Percentiles rank a stretch among this genome's conserved stretches.
phyloP scores from a whole-genome alignment of 345 rosid genomes.

The Eucalyptus polybractea region DNA sequence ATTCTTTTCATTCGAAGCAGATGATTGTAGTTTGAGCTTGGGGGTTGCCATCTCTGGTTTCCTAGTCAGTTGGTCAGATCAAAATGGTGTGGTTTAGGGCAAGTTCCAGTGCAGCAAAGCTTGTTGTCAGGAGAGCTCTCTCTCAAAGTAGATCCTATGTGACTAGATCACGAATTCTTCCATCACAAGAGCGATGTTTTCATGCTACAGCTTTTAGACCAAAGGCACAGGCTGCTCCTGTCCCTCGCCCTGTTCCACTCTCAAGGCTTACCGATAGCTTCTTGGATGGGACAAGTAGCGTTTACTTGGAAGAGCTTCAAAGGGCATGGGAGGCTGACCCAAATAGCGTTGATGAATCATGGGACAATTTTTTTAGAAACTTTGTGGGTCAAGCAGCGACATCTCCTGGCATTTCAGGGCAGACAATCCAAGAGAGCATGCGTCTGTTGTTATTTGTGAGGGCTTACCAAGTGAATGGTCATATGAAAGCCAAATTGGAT shows the following conservation, averaged over 20 bases:
- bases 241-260: conserved; percentile 7
- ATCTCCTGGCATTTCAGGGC: conserved; percentile 6
- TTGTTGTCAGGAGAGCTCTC: background rate
- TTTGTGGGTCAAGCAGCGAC: conserved; percentile 10
- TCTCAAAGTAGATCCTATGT: conserved; percentile 1
- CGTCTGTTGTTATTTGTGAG: conserved; percentile 2
- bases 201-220: background rate
- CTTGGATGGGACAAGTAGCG: conserved; percentile 10
- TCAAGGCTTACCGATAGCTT: conserved; percentile 5
- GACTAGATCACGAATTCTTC: background rate
- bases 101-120: conserved; percentile 1
- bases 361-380: conserved; percentile 10
- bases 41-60: background rate
- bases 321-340: conserved; percentile 15
- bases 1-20: background rate
- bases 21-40: background rate
- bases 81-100: conserved; percentile 4
- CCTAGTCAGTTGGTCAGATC: background rate
- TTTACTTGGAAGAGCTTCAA: conserved; percentile 10
- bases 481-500: conserved; percentile 6
- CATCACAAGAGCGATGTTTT: background rate
- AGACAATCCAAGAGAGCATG: conserved; percentile 13
- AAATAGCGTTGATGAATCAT: conserved; percentile 6
- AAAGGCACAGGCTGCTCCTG: conserved; percentile 1
- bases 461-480: conserved; percentile 10